These are phyloP conservation scores for Diaporthe capsici DNA, from an alignment of 2,329 filamentous ascomycete species.

Conservation along the genomic window DNA sequence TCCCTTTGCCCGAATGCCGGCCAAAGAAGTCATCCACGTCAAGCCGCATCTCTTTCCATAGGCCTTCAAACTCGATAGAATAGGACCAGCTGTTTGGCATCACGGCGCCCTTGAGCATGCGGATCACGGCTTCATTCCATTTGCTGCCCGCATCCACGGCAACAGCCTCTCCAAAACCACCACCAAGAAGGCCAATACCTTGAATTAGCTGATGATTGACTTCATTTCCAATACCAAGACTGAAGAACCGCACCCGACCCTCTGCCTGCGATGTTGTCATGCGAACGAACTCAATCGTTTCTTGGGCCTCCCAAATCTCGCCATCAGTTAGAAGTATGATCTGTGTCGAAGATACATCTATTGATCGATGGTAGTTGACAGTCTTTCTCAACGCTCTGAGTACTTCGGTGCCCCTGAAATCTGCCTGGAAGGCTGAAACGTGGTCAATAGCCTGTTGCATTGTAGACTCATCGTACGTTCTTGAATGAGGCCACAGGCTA, in stretches of 20 bases:
- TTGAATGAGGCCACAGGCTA: neutral
- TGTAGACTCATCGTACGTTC: neutral
- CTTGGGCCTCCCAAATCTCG: neutral
- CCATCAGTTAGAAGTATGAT: neutral
- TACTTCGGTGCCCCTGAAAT: neutral
- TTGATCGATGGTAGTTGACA: neutral
- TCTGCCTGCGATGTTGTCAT: neutral
- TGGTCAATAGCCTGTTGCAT: neutral
- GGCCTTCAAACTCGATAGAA: neutral
- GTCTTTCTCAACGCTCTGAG: neutral
- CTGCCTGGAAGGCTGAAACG: neutral
- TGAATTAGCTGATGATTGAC: constrained; percentile 14
- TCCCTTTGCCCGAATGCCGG: no score
- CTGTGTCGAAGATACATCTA: neutral
- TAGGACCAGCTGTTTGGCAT: constrained; percentile 11
- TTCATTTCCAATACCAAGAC: neutral
- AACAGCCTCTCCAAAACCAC: neutral
- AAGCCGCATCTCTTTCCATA: neutral
- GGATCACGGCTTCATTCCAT: constrained; percentile 14
- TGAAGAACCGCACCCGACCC: neutral
- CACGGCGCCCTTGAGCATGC: neutral
- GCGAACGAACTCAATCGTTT: neutral
- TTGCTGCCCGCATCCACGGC: neutral
- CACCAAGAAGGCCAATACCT: neutral
- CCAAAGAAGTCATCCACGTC: neutral